phyloP scores from a whole-genome alignment of 371 early-diverging fungal species.

The Batkoa obscura region DNA sequence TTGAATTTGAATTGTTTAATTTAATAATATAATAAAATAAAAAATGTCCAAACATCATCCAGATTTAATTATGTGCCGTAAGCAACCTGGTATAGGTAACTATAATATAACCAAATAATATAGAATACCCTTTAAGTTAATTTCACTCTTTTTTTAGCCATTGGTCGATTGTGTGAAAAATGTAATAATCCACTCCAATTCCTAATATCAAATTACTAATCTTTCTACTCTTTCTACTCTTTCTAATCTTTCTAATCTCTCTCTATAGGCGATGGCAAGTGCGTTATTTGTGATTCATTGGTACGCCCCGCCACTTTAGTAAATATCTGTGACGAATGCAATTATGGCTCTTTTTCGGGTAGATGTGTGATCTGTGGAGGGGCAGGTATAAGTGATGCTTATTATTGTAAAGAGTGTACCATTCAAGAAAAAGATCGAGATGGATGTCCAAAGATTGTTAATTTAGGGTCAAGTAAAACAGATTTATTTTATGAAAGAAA shows the following conservation, averaged over 20 bases:
- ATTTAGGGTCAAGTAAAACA: conserved; percentile 60
- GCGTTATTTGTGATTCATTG: conserved; percentile 89
- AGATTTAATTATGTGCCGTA: conserved; percentile 90
- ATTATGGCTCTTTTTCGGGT: conserved; percentile 81
- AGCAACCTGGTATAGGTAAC: conserved; percentile 75
- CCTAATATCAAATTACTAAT: background rate
- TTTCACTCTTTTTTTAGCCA: conserved; percentile 23
- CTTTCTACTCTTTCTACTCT: too few species aligned
- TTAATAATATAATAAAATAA: too few species aligned
- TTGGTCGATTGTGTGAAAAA: conserved; percentile 89
- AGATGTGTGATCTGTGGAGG: conserved; percentile 86
- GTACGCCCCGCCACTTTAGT: conserved; percentile 32
- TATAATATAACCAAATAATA: background rate
- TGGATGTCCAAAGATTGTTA: conserved; percentile 93
- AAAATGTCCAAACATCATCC: conserved; percentile 75
- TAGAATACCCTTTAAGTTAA: background rate
- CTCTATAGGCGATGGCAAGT: conserved; percentile 53
- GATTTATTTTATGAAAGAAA: conserved; percentile 88
- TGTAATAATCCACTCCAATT: conserved; percentile 12
- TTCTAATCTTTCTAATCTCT: too few species aligned
- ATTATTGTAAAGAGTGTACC: conserved; percentile 86
- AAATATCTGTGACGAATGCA: conserved; percentile 91
- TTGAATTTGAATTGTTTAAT: too few species aligned
- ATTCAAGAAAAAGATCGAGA: conserved; percentile 88
- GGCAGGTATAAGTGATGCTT: conserved; percentile 85